Evolutionary conservation across 1,284 basidiomycete species (phyloP), one percentile per base, ranked within the genome.

Genomic region (Puccinia triticina): DNA sequence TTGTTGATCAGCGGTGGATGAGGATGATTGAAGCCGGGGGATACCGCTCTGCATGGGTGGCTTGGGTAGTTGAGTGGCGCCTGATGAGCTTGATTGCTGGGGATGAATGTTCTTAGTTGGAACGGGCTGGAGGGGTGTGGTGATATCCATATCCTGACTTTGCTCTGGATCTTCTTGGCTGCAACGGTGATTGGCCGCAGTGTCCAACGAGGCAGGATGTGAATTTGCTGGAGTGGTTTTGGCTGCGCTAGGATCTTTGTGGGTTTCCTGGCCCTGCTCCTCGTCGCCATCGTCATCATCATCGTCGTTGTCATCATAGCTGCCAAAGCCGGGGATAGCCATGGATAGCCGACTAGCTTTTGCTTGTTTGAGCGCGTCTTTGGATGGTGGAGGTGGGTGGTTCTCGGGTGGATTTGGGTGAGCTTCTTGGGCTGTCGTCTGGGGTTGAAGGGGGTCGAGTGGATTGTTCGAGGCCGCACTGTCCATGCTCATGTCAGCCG

Each of bases 321-420:
- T 37, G 37, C 71, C 71, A 50, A 74, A 67, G 7, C 66, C 77
- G 3, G 46, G 53, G 43, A 73, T 64, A 61, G 59, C 67, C 23
- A 55, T 82, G 2, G 79, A 82, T 1, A 82, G 71, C 46, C 79
- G 55, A 53, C 79, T 82, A 48, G 79, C 34, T 74, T 82, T 82
- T 18, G 46, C 32, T 46, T n/a, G 55, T 40, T 72, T 59, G 48
- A 53, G 32, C 50, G 53, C 18, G 53, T 74, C 67, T 32, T 34
- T n/a, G 29, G 71, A 26, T 48, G 67, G n/a, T 48, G 67, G 29
- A 66, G 79, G 29, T 32, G 26, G 29, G 43, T 59, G 18, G 26
- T 26, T n/a, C 55, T 32, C 11, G 29, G 77, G 14, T 26, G 53
- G n/a, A 32, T 53, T 55, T 29, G 64, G 46, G 18, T n/a, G 34